phyloP scores from a whole-genome alignment of 2,329 filamentous ascomycete species.

The Alternaria angustiovoidea region DNA sequence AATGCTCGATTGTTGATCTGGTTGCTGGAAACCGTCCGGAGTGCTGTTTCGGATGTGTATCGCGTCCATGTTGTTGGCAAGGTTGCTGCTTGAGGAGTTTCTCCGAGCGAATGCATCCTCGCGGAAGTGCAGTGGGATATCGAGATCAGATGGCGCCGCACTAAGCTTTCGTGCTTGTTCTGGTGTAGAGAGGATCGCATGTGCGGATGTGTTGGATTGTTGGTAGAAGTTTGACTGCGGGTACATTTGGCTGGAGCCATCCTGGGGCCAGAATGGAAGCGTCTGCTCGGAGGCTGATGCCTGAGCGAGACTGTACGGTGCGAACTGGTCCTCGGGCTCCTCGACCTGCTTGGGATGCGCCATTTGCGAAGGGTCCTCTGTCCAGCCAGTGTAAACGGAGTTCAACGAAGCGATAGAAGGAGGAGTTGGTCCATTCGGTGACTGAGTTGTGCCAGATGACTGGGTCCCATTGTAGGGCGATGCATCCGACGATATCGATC shows the following conservation, averaged over 20 bases:
- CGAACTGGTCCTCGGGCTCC: conserved; percentile 42
- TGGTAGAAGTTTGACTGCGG: conserved; percentile 45
- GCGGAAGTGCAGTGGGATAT: conserved; percentile 38
- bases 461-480: conserved; percentile 49
- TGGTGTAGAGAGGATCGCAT: conserved; percentile 46
- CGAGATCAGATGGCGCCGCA: conserved; percentile 43
- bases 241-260: conserved; percentile 32
- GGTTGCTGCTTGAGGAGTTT: conserved; percentile 51
- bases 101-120: conserved; percentile 46
- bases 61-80: conserved; percentile 51
- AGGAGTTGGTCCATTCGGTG: conserved; percentile 42
- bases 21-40: conserved; percentile 49
- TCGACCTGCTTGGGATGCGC: conserved; percentile 34
- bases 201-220: conserved; percentile 47
- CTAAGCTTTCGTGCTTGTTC: conserved; percentile 42
- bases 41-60: conserved; percentile 49
- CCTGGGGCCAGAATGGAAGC: conserved; percentile 40
- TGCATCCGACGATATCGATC: conserved; percentile 43
- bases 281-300: conserved; percentile 44
- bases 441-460: conserved; percentile 41
- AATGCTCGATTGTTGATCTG: conserved; percentile 51
- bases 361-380: conserved; percentile 39
- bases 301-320: conserved; percentile 41
- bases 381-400: conserved; percentile 50
- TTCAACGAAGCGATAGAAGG: conserved; percentile 47